Base-by-base conservation (phyloP, 1,284 basidiomycete species). In the Omphalotus olearius region DNA sequence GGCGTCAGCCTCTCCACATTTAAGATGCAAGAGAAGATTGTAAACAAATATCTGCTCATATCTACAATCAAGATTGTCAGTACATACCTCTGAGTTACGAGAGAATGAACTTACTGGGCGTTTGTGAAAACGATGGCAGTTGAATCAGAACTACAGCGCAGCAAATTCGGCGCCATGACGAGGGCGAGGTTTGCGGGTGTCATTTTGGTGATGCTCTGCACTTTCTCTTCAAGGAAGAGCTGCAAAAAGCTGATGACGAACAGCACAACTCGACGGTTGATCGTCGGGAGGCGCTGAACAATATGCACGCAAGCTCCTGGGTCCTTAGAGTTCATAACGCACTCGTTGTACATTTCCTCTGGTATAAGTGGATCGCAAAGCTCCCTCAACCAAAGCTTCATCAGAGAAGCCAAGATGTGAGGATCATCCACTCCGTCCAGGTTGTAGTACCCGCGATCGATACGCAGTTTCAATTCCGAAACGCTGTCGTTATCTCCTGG, bases 371-470 rank as follows among this genome's bases (percentile, higher is more conserved):
- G 93, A 58, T 93, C 88, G 60, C 85, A 81, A 14, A 96, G 80
- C 66, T 97, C 93, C 43, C 93, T 80, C 11, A 96, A 75, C 92
- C 92, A 97, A 6, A 95, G 77, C 70, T 97, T 96, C 69, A 95
- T 79, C 43, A 94, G 72, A 1, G 88, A 91, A 4, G 91, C 91
- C 1, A 91, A 83, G 44, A 94, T 86, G 60, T 94, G 86, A 0
- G 91, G 90, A 64, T 95, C 92, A 57, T 91, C 88, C 46, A 94
- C 82, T 26, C 85, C 85, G 57, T 91, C 88, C 51, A 95, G 77
- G 44, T 85, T 91, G 69, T 96, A 96, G 61, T 92, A 88, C 0
- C 93, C 93, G 57, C 85, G 80, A 65, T 96, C 92, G 57, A 96
- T 93, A 47, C 91, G 82, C 25, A 92, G 77, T 63, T 91, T 92